A percentile compares a stretch with the other conserved stretches of the same genome.
These are phyloP conservation scores for Aphanomyces cochlioides DNA, from an alignment of 352 stramenopile genomes.

Conservation along the genomic window DNA sequence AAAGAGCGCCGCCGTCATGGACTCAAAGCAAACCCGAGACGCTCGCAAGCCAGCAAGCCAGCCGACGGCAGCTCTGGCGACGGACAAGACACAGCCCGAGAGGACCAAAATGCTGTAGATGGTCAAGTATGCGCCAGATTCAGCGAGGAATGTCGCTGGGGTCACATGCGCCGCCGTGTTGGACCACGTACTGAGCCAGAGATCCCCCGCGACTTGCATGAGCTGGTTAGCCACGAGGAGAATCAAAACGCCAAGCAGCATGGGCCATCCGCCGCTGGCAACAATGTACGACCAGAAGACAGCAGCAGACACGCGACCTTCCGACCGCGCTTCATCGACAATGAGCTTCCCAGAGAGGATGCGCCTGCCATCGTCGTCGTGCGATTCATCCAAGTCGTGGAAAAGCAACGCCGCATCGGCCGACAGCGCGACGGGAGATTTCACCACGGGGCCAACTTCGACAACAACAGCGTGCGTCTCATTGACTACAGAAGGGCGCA, in stretches of 20 bases:
- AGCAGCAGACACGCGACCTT: constrained; percentile 15
- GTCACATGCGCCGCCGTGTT: background rate
- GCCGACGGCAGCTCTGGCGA: constrained; percentile 57
- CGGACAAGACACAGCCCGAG: constrained; percentile 46
- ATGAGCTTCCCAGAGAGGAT: constrained; percentile 20
- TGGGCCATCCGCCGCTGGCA: constrained; percentile 14
- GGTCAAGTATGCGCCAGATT: constrained; percentile 41
- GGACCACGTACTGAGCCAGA: constrained; percentile 18
- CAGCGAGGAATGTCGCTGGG: background rate
- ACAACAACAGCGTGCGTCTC: background rate
- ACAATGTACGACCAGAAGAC: constrained; percentile 3
- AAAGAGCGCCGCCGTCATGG: constrained; percentile 32
- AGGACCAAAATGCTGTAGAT: constrained; percentile 61
- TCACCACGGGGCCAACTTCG: background rate
- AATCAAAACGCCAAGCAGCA: background rate
- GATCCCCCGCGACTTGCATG: constrained; percentile 26
- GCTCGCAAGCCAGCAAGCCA: constrained; percentile 53
- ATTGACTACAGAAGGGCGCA: background rate
- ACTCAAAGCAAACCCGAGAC: constrained; percentile 37
- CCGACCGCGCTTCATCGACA: constrained; percentile 11
- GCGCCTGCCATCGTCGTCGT: constrained; percentile 3
- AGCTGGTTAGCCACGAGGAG: background rate
- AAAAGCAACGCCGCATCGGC: background rate
- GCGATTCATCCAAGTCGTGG: constrained; percentile 45
- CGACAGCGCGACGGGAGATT: background rate